Conservation (phyloP, 1,284 basidiomycete genomes). For the Sporisorium scitamineum region DNA sequence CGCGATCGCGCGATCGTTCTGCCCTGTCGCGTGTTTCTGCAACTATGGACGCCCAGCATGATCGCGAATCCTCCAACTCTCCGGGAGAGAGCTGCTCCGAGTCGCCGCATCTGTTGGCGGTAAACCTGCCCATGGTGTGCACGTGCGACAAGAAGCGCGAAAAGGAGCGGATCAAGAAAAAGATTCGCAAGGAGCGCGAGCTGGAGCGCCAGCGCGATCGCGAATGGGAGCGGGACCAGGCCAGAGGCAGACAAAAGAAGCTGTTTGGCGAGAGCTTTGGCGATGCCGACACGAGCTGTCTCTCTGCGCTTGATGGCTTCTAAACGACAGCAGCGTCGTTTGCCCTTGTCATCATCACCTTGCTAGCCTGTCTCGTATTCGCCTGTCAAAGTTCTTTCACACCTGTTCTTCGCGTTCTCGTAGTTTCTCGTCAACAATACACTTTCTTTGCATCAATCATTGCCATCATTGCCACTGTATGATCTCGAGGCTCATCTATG, state of each 20-base stretch:
- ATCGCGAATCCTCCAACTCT: constrained; percentile 44
- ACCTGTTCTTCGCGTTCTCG: background rate
- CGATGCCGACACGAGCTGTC: constrained; percentile 38
- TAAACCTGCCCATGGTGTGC: constrained; percentile 26
- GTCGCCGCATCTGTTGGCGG: constrained; percentile 22
- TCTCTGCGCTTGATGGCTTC: constrained; percentile 49
- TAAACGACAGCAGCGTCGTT: constrained; percentile 28
- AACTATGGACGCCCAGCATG: constrained; percentile 16
- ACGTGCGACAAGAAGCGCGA: constrained; percentile 53
- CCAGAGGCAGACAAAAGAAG: constrained; percentile 42
- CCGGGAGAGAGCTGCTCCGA: constrained; percentile 45
- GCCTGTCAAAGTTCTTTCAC: background rate
- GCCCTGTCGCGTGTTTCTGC: constrained; percentile 17
- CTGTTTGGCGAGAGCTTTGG: constrained; percentile 51
- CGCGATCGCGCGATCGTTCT: constrained; percentile 24
- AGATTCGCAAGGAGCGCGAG: constrained; percentile 50
- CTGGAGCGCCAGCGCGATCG: constrained; percentile 51
- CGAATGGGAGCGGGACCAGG: constrained; percentile 51
- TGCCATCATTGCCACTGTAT: background rate
- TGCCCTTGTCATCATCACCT: background rate
- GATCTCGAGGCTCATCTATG: too few species aligned
- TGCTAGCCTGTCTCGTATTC: background rate
- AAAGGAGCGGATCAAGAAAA: constrained; percentile 49
- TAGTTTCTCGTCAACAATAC: background rate
- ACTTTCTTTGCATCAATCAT: constrained; percentile 4